Base-by-base conservation (phyloP, 352 stramenopile genomes). In the Phytopythium mirpurense region DNA sequence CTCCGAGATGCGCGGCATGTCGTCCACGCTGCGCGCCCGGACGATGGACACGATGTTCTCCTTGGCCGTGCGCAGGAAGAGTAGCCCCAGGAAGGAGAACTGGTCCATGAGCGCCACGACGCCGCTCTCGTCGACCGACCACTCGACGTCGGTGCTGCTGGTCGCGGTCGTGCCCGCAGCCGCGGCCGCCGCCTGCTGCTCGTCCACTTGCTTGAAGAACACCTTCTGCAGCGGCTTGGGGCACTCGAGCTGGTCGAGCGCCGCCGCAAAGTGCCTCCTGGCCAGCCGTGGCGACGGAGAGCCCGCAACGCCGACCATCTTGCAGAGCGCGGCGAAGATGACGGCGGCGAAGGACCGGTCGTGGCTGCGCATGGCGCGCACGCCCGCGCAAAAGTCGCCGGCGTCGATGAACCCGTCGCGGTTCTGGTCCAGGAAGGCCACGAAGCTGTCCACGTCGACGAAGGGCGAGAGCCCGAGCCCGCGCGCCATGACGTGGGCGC, bases 341-440 rank as follows among this genome's bases (percentile, higher is more conserved):
- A 90, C 88, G 37, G 54, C 59, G 2, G 72, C 69, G 47, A 90
- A 88, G 5, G 76, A 77, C 26, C 65, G 52, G 59, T 86, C 57
- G 56, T 78, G 63, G 18, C 74, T 67, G 11, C 71, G 73, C 38
- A 91, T 69, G 6, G 81, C 78, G 24, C 72, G 62, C 43, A 91
- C 73, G 15, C 78, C 67, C 2, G 71, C 63, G 34, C 78, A 89
- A 34, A 89, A 89, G 43, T 91, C 81, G 26, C 70, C 67, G 3
- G 81, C 81, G 32, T 83, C 67, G 59, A 91, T 88, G 56, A 85
- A 91, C 23, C 78, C 81, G 31, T 91, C 81, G 14, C 74, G 54
- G 50, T 91, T 69, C 21, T 70, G 70, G 45, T 91, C 81, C 27
- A 91, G 35, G 52, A 91, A 89, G 19, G 36, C 41, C 14, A 88